phyloP scores from a whole-genome alignment of 2,329 filamentous ascomycete species.

The Sporothrix variecibatus region DNA sequence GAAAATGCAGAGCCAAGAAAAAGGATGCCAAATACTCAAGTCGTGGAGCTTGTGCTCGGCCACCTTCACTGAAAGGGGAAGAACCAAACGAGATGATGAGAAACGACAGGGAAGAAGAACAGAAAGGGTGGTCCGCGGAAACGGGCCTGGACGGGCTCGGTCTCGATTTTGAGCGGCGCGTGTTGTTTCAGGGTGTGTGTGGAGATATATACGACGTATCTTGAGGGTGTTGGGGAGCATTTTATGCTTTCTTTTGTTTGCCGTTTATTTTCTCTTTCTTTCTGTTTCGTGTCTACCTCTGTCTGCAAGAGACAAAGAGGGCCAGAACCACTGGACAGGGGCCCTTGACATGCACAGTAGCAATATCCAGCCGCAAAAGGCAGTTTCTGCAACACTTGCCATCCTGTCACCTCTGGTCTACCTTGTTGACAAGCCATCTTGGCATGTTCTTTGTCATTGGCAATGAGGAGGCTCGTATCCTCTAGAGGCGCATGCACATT shows the following conservation, averaged over 20 bases:
- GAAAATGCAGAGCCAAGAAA: neutral
- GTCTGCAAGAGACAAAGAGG: neutral
- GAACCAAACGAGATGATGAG: neutral
- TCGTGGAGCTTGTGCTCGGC: neutral
- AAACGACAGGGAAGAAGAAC: neutral
- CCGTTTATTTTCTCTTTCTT: neutral
- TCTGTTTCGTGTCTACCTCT: neutral
- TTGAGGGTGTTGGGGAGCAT: neutral
- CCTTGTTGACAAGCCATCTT: neutral
- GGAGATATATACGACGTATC: neutral
- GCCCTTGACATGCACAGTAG: neutral
- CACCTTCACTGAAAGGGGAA: constrained; percentile 15
- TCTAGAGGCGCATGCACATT: neutral
- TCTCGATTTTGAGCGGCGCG: neutral
- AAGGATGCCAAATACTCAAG: neutral
- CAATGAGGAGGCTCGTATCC: neutral
- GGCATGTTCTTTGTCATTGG: neutral
- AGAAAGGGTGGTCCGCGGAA: constrained; percentile 1
- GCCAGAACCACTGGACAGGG: constrained; percentile 4
- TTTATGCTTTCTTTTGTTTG: constrained; percentile 14
- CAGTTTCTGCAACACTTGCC: neutral
- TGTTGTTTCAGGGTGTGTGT: neutral
- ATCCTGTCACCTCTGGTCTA: neutral
- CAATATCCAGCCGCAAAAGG: constrained; percentile 7
- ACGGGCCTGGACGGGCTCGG: neutral